phyloP scores from a whole-genome alignment of 345 rosid genomes.

The Leavenworthia alabamica region DNA sequence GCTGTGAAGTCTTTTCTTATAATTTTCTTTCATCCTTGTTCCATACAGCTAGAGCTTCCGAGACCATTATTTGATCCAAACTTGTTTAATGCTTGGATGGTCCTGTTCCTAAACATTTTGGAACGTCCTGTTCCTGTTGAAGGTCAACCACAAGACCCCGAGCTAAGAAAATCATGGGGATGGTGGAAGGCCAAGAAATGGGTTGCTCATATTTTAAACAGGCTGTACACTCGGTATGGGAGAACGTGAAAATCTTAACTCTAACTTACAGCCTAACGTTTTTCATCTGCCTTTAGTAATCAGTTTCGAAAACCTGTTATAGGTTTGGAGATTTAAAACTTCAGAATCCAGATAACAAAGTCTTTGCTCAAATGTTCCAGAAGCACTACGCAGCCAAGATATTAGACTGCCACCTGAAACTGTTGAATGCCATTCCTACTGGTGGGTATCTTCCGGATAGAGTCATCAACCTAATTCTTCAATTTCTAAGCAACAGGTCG shows the following conservation, averaged over 20 bases:
- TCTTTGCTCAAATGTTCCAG: constrained; percentile 91
- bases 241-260: not conserved
- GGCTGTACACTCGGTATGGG: constrained; percentile 80
- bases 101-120: constrained; percentile 75
- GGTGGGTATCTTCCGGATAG: constrained; percentile 97
- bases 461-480: constrained; percentile 93
- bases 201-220: constrained; percentile 93
- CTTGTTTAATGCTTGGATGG: constrained; percentile 93
- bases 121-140: constrained; percentile 88
- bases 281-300: not conserved
- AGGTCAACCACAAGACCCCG: constrained; percentile 88
- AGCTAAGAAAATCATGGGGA: constrained; percentile 94
- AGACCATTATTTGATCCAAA: constrained; percentile 76
- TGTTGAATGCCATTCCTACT: constrained; percentile 68
- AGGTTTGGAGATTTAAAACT: constrained; percentile 98
- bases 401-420: constrained; percentile 84
- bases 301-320: not conserved
- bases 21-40: constrained; percentile 1
- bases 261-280: not conserved
- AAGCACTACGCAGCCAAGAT: constrained; percentile 85
- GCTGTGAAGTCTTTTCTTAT: not conserved
- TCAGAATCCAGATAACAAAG: constrained; percentile 85
- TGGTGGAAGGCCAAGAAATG: constrained; percentile 99
- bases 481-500: constrained; percentile 92
- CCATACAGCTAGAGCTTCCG: constrained; percentile 86